Conservation (phyloP, 768 basidiomycete genomes). For the Crucibulum laeve region DNA sequence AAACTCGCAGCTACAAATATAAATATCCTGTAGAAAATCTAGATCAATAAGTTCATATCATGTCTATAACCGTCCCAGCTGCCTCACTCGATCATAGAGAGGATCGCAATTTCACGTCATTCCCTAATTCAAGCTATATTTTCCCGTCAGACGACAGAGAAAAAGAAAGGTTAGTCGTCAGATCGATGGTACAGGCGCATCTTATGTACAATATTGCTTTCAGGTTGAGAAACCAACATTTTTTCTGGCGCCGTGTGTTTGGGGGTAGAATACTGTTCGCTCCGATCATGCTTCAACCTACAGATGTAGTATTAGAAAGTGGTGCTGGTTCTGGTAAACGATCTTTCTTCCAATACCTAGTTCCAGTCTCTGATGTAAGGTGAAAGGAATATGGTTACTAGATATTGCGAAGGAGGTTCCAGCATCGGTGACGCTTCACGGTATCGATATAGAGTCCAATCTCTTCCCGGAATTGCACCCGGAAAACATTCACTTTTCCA, state of each 20-base stretch:
- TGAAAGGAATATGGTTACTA: not conserved
- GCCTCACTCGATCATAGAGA: no score
- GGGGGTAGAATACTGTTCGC: not conserved
- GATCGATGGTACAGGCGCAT: not conserved
- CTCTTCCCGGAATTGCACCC: not conserved
- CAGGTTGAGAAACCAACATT: not conserved
- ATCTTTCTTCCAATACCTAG: not conserved
- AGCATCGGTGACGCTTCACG: not conserved
- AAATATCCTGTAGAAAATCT: no score
- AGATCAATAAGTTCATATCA: no score
- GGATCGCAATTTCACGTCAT: no score
- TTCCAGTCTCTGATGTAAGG: not conserved
- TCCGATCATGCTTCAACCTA: not conserved
- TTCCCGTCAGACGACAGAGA: not conserved
- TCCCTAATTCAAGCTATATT: not conserved
- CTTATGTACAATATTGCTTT: not conserved
- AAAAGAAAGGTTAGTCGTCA: not conserved
- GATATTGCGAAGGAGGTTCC: not conserved
- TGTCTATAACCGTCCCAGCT: no score
- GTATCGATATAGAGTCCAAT: not conserved
- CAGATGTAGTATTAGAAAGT: not conserved
- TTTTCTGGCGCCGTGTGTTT: not conserved
- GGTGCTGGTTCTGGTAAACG: not conserved
- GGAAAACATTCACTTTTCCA: not conserved
- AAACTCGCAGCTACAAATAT: no score